A percentile compares a stretch with the other conserved stretches of the same genome.
phyloP scores from a whole-genome alignment of 805 yeast species.

The Candida saitoana region DNA sequence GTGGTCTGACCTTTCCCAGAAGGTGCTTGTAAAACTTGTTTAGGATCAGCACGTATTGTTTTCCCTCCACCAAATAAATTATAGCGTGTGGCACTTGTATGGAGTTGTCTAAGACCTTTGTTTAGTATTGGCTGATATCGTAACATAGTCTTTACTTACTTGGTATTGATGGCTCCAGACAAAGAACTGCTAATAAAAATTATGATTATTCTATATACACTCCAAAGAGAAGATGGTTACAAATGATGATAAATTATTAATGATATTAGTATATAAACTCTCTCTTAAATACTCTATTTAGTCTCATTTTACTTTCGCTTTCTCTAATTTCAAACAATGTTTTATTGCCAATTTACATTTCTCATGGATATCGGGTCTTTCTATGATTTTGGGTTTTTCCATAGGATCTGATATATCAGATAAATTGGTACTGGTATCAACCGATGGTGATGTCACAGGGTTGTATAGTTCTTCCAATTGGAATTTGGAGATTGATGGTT shows the following conservation, averaged over 20 bases:
- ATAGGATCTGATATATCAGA: neutral
- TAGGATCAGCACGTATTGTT: neutral
- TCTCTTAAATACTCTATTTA: no score
- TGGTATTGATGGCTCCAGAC: no score
- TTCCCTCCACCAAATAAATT: slow-evolving; percentile 8
- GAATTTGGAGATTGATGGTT: slow-evolving; percentile 23
- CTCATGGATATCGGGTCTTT: slow-evolving; percentile 19
- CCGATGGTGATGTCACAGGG: slow-evolving; percentile 17
- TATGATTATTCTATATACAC: no score
- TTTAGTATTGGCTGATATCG: neutral
- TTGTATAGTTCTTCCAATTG: slow-evolving; percentile 20
- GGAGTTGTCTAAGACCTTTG: neutral
- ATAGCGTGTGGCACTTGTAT: neutral
- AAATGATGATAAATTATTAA: no score
- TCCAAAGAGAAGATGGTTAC: no score
- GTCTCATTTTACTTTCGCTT: slow-evolving; percentile 4
- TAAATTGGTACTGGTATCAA: neutral
- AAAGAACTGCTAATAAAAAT: no score
- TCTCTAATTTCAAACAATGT: slow-evolving; percentile 20
- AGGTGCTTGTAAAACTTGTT: slow-evolving; percentile 24
- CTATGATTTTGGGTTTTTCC: neutral
- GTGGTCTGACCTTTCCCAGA: slow-evolving; percentile 35
- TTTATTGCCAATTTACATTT: slow-evolving; percentile 26
- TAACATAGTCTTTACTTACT: neutral
- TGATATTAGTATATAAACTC: no score